Evolutionary conservation across 495 filamentous ascomycete genomes (phyloP).

Genomic region (Penicillium waksmanii): DNA sequence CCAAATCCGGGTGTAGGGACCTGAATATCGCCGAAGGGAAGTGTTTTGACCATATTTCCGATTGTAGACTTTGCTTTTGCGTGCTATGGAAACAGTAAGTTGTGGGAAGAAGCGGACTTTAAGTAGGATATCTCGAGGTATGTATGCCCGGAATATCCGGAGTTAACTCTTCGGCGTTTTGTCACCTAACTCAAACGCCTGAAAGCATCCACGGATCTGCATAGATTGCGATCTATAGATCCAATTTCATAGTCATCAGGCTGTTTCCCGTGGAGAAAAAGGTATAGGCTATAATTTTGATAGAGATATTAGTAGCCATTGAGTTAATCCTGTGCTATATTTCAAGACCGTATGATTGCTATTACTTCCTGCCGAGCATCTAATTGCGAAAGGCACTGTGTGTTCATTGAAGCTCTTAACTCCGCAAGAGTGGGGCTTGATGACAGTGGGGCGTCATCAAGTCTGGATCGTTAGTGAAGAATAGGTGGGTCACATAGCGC

Average conservation of each 20-base stretch:
- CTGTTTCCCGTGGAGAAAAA: neutral
- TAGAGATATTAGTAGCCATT: neutral
- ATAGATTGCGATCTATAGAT: neutral
- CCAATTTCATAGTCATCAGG: too few species aligned
- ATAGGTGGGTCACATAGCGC: neutral
- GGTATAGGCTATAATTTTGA: neutral
- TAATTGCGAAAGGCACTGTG: neutral
- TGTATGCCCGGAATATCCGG: neutral
- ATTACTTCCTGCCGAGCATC: neutral
- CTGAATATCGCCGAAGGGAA: slow-evolving; percentile 44
- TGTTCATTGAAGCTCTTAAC: neutral
- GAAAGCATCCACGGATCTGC: neutral
- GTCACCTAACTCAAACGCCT: neutral
- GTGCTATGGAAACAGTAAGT: neutral
- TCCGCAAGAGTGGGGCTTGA: neutral
- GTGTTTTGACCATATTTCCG: slow-evolving; percentile 45
- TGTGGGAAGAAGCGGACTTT: neutral
- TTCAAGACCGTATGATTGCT: neutral
- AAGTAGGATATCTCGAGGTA: neutral
- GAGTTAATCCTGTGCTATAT: neutral
- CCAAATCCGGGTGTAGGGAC: slow-evolving; percentile 50
- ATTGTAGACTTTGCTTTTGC: neutral
- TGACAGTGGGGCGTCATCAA: neutral
- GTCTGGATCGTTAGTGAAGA: neutral
- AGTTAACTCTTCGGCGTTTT: neutral